phyloP scores from a whole-genome alignment of 169 alveolate genomes.

The Plasmodium fragile region DNA sequence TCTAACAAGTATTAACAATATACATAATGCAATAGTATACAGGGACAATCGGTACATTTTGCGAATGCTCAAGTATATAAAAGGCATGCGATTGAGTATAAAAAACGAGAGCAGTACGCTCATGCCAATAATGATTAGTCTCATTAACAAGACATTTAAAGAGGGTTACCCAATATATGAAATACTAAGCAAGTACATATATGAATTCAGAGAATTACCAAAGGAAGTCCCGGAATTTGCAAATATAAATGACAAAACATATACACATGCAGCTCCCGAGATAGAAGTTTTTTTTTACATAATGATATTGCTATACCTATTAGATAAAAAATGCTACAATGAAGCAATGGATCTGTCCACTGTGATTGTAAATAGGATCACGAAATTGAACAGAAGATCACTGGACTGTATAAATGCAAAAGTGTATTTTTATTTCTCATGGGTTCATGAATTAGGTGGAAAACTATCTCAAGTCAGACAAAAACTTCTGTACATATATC shows the following conservation, averaged over 20 bases:
- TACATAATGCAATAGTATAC: slow-evolving; percentile 30
- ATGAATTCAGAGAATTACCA: background rate
- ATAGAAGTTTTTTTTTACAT: slow-evolving; percentile 53
- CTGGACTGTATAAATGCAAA: slow-evolving; percentile 89
- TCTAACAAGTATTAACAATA: slow-evolving; percentile 42
- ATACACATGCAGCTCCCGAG: slow-evolving; percentile 31
- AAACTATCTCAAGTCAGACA: slow-evolving; percentile 84
- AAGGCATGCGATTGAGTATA: slow-evolving; percentile 39
- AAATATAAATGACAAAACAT: slow-evolving; percentile 45
- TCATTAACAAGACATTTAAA: slow-evolving; percentile 34
- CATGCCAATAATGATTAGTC: slow-evolving; percentile 31
- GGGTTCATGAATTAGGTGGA: slow-evolving; percentile 91
- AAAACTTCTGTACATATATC: slow-evolving; percentile 83
- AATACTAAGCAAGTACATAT: slow-evolving; percentile 49
- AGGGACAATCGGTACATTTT: slow-evolving; percentile 61
- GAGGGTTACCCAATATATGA: slow-evolving; percentile 44
- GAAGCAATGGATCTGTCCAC: slow-evolving; percentile 82
- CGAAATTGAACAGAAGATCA: slow-evolving; percentile 81
- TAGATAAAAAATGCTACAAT: slow-evolving; percentile 39
- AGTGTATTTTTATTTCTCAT: slow-evolving; percentile 88
- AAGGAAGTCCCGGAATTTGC: slow-evolving; percentile 13
- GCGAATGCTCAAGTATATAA: slow-evolving; percentile 64
- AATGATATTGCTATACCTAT: slow-evolving; percentile 16
- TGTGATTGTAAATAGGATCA: slow-evolving; percentile 75
- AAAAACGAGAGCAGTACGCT: slow-evolving; percentile 20